Evolutionary conservation across 2,329 filamentous ascomycete genomes (phyloP).

Genomic region (Madurella mycetomatis): DNA sequence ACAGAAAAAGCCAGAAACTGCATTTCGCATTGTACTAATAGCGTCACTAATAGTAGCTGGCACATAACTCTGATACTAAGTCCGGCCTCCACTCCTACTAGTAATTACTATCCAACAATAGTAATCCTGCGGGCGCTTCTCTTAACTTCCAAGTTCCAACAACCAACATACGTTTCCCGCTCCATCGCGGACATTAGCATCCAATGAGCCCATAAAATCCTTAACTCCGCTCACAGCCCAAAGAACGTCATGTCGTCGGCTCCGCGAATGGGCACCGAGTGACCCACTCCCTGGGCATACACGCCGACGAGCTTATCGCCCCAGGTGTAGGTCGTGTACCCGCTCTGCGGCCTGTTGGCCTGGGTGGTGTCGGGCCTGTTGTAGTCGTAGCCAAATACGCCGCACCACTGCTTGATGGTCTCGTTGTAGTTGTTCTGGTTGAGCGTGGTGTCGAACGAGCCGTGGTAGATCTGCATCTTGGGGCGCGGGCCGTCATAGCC

Average conservation of each 20-base stretch:
- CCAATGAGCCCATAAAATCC: not conserved
- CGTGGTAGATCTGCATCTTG: constrained; percentile 56
- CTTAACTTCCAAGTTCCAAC: no score
- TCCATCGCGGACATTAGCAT: no score
- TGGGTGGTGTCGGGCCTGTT: constrained; percentile 24
- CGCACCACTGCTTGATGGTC: constrained; percentile 53
- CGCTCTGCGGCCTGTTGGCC: constrained; percentile 25
- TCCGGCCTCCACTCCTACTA: no score
- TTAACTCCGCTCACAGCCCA: constrained; percentile 13
- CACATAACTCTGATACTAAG: no score
- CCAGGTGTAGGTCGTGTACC: constrained; percentile 26
- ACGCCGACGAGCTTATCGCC: constrained; percentile 28
- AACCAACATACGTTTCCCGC: no score
- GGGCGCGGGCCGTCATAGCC: constrained; percentile 48
- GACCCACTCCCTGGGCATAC: constrained; percentile 29
- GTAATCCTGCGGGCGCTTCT: no score
- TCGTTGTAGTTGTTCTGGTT: constrained; percentile 49
- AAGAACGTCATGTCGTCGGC: constrained; percentile 29
- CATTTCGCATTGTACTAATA: no score
- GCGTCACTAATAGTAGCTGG: no score
- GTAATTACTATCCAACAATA: no score
- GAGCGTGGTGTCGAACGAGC: constrained; percentile 47
- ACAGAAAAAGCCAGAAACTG: no score
- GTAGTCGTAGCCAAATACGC: constrained; percentile 40
- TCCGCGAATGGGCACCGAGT: constrained; percentile 29